Evolutionary conservation across 352 stramenopile species (phyloP).

Genomic region (Phytophthora melonis): DNA sequence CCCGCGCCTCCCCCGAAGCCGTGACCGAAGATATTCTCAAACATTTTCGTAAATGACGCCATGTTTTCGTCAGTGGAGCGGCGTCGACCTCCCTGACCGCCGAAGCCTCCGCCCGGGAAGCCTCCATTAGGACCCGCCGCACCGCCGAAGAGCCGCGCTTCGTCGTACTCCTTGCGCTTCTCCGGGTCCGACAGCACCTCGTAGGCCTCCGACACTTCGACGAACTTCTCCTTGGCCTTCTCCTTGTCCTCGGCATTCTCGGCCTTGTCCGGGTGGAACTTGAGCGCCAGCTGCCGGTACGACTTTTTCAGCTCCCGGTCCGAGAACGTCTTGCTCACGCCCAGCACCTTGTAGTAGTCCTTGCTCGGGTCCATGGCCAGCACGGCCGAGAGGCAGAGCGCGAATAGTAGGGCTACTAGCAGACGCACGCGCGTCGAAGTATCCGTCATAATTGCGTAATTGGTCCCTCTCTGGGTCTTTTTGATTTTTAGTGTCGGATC

Average conservation of each 20-base stretch:
- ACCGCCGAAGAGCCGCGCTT: slow-evolving; percentile 57
- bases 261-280: slow-evolving; percentile 87
- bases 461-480: background rate
- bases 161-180: slow-evolving; percentile 92
- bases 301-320: slow-evolving; percentile 88
- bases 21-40: slow-evolving; percentile 88
- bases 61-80: slow-evolving; percentile 69
- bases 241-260: slow-evolving; percentile 88
- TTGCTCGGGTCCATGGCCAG: slow-evolving; percentile 71
- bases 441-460: background rate
- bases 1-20: slow-evolving; percentile 46
- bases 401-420: background rate
- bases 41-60: slow-evolving; percentile 88
- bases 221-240: slow-evolving; percentile 91
- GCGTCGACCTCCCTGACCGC: slow-evolving; percentile 29
- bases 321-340: slow-evolving; percentile 73
- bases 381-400: slow-evolving; percentile 7
- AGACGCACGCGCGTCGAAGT: slow-evolving; percentile 4
- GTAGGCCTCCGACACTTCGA: slow-evolving; percentile 93
- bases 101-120: slow-evolving; percentile 27
- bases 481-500: background rate
- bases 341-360: slow-evolving; percentile 88
- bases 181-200: slow-evolving; percentile 92
- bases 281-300: slow-evolving; percentile 72
- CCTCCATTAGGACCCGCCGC: slow-evolving; percentile 4